Conservation (phyloP, 495 filamentous ascomycete species). For the Elaphomyces granulatus region DNA sequence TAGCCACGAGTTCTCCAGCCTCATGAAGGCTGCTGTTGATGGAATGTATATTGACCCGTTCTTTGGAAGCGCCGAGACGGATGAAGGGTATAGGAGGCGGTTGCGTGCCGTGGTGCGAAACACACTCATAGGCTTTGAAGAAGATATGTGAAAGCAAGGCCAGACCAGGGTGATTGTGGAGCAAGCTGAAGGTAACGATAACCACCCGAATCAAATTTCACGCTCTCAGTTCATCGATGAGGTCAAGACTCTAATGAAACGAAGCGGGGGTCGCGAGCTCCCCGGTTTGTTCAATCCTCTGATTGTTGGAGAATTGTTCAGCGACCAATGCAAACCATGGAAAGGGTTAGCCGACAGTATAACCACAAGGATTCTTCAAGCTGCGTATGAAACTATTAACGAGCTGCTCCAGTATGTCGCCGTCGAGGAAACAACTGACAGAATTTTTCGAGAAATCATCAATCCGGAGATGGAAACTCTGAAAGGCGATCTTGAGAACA, state of each 20-base stretch:
- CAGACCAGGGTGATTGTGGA: conserved; percentile 19
- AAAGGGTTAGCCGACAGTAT: conserved; percentile 18
- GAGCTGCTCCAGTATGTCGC: no score
- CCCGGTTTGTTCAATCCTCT: conserved; percentile 38
- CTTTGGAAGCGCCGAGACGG: conserved; percentile 32
- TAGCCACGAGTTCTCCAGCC: conserved; percentile 33
- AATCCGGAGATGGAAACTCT: conserved; percentile 13
- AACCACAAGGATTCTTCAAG: conserved; percentile 23
- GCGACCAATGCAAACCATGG: conserved; percentile 32
- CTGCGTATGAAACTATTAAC: conserved; percentile 21
- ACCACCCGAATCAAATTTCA: conserved; percentile 6
- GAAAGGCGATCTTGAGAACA: no score
- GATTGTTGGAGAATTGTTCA: conserved; percentile 37
- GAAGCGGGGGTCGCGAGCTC: conserved; percentile 31
- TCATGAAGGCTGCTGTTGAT: conserved; percentile 37
- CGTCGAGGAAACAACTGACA: no score
- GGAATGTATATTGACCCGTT: conserved; percentile 44
- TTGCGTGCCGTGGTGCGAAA: conserved; percentile 48
- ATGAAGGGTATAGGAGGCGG: conserved; percentile 27
- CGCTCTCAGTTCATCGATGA: conserved; percentile 6
- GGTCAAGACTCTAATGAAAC: conserved; percentile 22
- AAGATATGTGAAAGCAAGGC: conserved; percentile 29
- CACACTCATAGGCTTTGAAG: conserved; percentile 36
- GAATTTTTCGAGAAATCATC: conserved; percentile 26
- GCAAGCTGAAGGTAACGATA: conserved; percentile 17